These are phyloP conservation scores for Zanthoxylum bungeanum DNA, from an alignment of 345 rosid genomes.

Conservation along the genomic window DNA sequence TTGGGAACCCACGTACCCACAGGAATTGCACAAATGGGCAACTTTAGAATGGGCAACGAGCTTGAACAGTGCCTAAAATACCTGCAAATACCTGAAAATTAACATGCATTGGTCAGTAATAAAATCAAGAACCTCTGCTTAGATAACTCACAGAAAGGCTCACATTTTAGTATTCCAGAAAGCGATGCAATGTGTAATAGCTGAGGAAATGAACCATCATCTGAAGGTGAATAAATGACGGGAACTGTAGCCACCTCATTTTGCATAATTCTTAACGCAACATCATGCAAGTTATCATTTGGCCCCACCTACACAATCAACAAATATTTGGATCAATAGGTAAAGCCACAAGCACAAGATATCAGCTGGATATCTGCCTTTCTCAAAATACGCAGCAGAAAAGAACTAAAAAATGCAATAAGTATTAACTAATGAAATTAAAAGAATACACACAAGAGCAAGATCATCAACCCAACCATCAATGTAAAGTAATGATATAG, in stretches of 20 bases:
- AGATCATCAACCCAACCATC: neutral
- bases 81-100: constrained; percentile 53
- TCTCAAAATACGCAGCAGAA: neutral
- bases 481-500: neutral
- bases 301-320: constrained; percentile 50
- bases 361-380: neutral
- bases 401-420: neutral
- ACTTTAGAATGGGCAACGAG: constrained; percentile 46
- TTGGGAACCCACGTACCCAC: constrained; percentile 59
- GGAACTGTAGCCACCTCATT: constrained; percentile 44
- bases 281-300: constrained; percentile 44
- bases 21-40: constrained; percentile 45
- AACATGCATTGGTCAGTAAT: constrained; percentile 23
- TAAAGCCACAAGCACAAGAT: neutral
- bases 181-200: constrained; percentile 52
- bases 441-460: neutral
- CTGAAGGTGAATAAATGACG: constrained; percentile 45
- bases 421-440: neutral
- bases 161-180: constrained; percentile 51
- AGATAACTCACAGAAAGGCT: constrained; percentile 18
- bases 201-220: constrained; percentile 60
- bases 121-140: neutral
- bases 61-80: constrained; percentile 45
- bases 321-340: neutral
- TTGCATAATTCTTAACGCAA: constrained; percentile 47